Base-by-base conservation (phyloP, 257 asterid genomes). In the Eustoma russellianum region DNA sequence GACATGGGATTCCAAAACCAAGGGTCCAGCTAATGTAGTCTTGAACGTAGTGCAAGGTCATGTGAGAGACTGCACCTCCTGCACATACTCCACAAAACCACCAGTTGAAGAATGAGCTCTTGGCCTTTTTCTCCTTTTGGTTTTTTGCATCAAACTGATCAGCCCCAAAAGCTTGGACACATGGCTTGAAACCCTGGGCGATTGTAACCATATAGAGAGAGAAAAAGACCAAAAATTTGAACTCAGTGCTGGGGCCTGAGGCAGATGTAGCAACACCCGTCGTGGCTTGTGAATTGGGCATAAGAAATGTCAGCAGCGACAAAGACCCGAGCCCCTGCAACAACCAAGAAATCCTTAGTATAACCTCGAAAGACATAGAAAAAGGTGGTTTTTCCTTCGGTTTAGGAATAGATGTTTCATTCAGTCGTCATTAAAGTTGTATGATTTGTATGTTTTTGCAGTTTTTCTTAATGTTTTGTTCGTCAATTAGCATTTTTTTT, bases 1-100 rank as follows among this genome's bases (percentile, higher is more conserved):
- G 53, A 46, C 74, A 70, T 13, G 77, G 77, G 24, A 74, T 64
- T 40, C 72, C 77, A 45, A 70, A 74, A 46, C 77, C 74, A 0
- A 70, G 62, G 19, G 63, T 65, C 77, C 77, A 70, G 33, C 68
- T 61, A 2, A 67, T 52, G 56, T 74, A 62, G 48, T 70, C 77
- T 49, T 74, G 72, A 24, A 74, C 57, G 41, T 74, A 74, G 69
- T 18, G 60, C 41, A 70, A 35, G 52, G 53, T 48, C 49, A 51
- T 53, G 8, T 63, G 60, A 33, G 77, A 15, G 16, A 57, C 40
- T 40, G 48, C 7, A 8, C 53, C 12, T 11, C 74, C 74, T 17
- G 19, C 48, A 17, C 60, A 55, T 60, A 69, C 9, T 3, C 74
- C 67, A 46, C 59, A 65, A 33, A 47, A 48, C 82, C 28, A 19